Evolutionary conservation across 2,329 filamentous ascomycete genomes (phyloP), one percentile per base, ranked within the genome.

Genomic region (Acrodontium crateriforme): DNA sequence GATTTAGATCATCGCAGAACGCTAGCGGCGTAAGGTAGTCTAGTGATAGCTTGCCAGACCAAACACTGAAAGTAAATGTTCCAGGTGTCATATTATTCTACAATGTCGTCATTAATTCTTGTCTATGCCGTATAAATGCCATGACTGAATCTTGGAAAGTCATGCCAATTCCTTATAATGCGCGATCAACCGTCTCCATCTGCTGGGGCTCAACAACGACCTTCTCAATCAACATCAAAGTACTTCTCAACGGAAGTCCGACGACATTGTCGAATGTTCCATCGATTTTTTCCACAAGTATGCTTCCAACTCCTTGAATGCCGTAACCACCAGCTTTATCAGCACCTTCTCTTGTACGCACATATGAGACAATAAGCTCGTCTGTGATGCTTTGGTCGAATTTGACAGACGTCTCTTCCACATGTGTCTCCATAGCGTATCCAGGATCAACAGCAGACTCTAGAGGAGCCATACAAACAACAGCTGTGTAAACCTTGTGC

Each of bases 291-390:
- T 94, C 84, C 9, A 98, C 74, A 32, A 98, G 56, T 51, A 94
- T 74, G 6, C 80, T 78, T 2, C 81, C 89, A 8, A 87, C 63
- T 0, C 87, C 89, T 56, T 98, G 89, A 29, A 98, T 71, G 2
- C 83, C 89, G 55, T 98, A 98, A 0, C 89, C 89, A 2, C 89
- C 89, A 0, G 89, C 89, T 63, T 95, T 98, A 55, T 95, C 89
- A 8, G 74, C 84, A 2, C 89, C 89, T 62, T 98, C 89, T 30
- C 87, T 67, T 13, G 87, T 94, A 47, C 66, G 69, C 32, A 85
- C 78, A 50, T 85, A 85, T 29, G 69, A 70, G 42, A 82, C 62
- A 34, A 95, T 75, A 41, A 93, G 69, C 34, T 92, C 84, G 58
- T 98, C 87, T 9, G 73, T 72, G 4, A 76, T 63, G 55, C 36